A percentile compares a stretch with the other conserved stretches of the same genome.
These are phyloP conservation scores for Talaromyces adpressus DNA, from an alignment of 495 filamentous ascomycete genomes.

Conservation along the genomic window DNA sequence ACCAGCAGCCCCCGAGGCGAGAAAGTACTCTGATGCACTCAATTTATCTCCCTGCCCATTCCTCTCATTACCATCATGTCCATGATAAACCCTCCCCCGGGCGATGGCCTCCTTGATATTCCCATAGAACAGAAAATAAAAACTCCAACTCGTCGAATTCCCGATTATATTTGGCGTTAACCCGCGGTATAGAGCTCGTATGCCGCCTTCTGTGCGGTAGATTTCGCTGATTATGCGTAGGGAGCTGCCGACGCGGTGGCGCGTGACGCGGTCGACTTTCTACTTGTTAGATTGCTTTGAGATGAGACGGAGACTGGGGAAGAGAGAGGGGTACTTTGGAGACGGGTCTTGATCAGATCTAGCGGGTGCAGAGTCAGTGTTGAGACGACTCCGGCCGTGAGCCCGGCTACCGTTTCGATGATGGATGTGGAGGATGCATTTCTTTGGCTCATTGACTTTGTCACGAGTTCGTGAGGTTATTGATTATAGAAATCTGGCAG, in stretches of 20 bases:
- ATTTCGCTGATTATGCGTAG: constrained; percentile 49
- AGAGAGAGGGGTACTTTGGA: constrained; percentile 57
- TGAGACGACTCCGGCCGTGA: constrained; percentile 78
- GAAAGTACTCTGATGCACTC: constrained; percentile 72
- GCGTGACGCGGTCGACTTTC: constrained; percentile 32
- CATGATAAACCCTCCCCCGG: constrained; percentile 11
- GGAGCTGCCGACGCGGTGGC: constrained; percentile 44
- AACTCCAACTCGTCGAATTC: constrained; percentile 82
- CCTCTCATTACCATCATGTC: constrained; percentile 5
- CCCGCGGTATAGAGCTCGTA: constrained; percentile 76
- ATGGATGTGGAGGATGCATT: constrained; percentile 62
- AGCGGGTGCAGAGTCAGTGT: constrained; percentile 69
- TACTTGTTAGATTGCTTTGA: background rate
- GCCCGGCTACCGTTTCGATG: constrained; percentile 85
- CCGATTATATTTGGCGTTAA: constrained; percentile 84
- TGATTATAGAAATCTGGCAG: background rate
- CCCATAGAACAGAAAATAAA: constrained; percentile 78
- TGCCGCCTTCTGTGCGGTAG: constrained; percentile 46
- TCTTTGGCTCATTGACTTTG: constrained; percentile 38
- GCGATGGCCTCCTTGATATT: constrained; percentile 45
- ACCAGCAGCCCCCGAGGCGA: constrained; percentile 73
- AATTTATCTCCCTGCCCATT: constrained; percentile 24
- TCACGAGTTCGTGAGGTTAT: background rate
- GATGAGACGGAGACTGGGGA: constrained; percentile 7
- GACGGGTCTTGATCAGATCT: constrained; percentile 90